Evolutionary conservation across 768 basidiomycete species (phyloP).

Genomic region (Naematelia aurantialba): DNA sequence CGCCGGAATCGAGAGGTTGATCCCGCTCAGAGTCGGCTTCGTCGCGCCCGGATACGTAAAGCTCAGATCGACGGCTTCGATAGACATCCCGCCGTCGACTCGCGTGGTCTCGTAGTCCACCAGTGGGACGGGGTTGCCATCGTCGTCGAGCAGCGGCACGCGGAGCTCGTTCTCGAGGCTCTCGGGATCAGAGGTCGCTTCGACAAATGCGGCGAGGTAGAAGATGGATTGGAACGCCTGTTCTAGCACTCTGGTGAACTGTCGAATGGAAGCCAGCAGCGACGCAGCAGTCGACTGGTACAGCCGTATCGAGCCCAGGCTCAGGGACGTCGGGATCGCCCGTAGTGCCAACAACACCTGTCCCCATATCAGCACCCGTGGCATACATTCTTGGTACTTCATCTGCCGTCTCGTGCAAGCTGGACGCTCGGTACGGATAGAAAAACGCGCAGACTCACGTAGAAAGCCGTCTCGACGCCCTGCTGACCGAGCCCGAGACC

Average conservation of each 20-base stretch:
- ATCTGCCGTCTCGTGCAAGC: neutral
- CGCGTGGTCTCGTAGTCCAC: constrained; percentile 28
- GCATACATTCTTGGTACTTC: neutral
- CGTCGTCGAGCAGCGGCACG: neutral
- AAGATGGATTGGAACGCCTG: constrained; percentile 84
- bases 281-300: constrained; percentile 75
- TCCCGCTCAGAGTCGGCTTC: constrained; percentile 64
- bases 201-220: constrained; percentile 79
- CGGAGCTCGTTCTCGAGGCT: constrained; percentile 54
- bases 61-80: constrained; percentile 64
- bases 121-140: neutral
- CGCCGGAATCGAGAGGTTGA: constrained; percentile 66
- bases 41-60: constrained; percentile 76
- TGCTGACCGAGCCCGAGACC: constrained; percentile 17
- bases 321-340: constrained; percentile 66
- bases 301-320: constrained; percentile 74
- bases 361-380: constrained; percentile 1
- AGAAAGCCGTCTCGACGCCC: constrained; percentile 22
- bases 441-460: constrained; percentile 20
- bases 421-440: neutral
- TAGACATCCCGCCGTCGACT: constrained; percentile 59
- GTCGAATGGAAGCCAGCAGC: constrained; percentile 63
- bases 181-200: constrained; percentile 60
- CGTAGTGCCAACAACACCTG: constrained; percentile 73
- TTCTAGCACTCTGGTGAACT: constrained; percentile 61